A percentile compares a stretch with the other conserved stretches of the same genome.
Conservation (phyloP, 495 filamentous ascomycete species). For the Penicillium herquei region DNA sequence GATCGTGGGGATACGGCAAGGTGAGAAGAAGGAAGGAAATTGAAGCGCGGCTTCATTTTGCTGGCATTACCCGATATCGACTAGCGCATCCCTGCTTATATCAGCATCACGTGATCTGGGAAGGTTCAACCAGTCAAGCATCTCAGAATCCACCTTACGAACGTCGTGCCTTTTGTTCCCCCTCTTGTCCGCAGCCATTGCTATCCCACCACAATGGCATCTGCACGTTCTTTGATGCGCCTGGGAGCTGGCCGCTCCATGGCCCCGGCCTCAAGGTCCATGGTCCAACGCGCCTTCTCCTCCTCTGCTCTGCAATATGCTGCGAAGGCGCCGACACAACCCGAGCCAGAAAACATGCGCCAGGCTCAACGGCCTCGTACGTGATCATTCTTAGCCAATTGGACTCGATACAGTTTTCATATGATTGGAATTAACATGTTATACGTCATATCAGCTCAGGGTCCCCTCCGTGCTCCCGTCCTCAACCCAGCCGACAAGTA, state of each 20-base stretch:
- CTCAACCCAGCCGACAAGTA: constrained; percentile 95
- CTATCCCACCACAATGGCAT: constrained; percentile 38
- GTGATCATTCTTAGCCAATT: constrained; percentile 22
- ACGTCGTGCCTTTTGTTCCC: constrained; percentile 23
- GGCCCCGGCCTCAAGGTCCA: constrained; percentile 56
- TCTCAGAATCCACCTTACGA: constrained; percentile 37
- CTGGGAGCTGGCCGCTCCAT: constrained; percentile 61
- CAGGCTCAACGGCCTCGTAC: constrained; percentile 61
- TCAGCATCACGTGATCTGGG: constrained; percentile 30
- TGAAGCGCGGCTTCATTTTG: constrained; percentile 41
- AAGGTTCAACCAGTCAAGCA: constrained; percentile 27
- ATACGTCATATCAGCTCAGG: constrained; percentile 41
- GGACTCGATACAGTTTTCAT: background rate
- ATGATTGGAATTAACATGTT: constrained; percentile 20
- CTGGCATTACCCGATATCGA: constrained; percentile 35
- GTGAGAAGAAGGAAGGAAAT: constrained; percentile 35
- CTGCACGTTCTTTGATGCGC: constrained; percentile 63
- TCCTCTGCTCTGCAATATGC: constrained; percentile 55
- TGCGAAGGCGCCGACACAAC: constrained; percentile 48
- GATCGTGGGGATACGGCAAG: constrained; percentile 20
- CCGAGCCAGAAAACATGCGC: constrained; percentile 63
- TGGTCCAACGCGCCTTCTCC: constrained; percentile 53
- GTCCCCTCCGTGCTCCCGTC: constrained; percentile 70
- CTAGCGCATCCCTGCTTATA: constrained; percentile 21
- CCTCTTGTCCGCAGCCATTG: constrained; percentile 28